Percentiles rank a stretch among this genome's conserved stretches.
These are phyloP conservation scores for Brassica balearica DNA, from an alignment of 441 rosid species.

Conservation along the genomic window DNA sequence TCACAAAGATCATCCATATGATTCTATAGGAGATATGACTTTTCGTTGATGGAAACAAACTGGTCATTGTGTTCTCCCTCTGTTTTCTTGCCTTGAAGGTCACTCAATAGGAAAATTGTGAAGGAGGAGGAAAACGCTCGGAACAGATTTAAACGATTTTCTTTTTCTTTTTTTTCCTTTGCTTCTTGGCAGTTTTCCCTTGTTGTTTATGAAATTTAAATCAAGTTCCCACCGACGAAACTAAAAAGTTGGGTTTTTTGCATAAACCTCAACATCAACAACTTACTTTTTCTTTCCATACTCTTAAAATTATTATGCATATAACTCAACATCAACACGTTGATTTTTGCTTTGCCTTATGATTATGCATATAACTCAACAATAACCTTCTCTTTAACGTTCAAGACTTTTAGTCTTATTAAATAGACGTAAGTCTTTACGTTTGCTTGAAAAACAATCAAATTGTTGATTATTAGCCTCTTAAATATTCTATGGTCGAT, in stretches of 20 bases:
- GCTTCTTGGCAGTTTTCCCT: not conserved
- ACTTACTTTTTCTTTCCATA: not conserved
- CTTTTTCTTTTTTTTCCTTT: not conserved
- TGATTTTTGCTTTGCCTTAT: not conserved
- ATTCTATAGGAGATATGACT: not conserved
- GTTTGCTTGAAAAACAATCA: not conserved
- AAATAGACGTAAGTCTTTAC: not conserved
- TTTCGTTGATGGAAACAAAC: not conserved
- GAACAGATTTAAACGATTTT: not conserved
- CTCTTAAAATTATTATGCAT: not conserved
- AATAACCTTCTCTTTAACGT: not conserved
- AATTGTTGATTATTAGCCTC: not conserved
- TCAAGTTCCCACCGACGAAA: not conserved
- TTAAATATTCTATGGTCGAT: not conserved
- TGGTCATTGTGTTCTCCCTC: not conserved
- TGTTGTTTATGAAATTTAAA: not conserved
- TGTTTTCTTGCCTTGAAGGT: not conserved
- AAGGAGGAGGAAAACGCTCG: not conserved
- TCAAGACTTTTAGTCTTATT: not conserved
- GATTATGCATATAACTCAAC: no score
- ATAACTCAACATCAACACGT: not conserved
- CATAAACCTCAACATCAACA: not conserved
- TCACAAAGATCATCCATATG: not conserved
- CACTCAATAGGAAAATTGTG: not conserved
- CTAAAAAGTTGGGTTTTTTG: not conserved